Evolutionary conservation across 768 basidiomycete species (phyloP), one percentile per base, ranked within the genome.

Genomic region (Termitomyces titanicus): DNA sequence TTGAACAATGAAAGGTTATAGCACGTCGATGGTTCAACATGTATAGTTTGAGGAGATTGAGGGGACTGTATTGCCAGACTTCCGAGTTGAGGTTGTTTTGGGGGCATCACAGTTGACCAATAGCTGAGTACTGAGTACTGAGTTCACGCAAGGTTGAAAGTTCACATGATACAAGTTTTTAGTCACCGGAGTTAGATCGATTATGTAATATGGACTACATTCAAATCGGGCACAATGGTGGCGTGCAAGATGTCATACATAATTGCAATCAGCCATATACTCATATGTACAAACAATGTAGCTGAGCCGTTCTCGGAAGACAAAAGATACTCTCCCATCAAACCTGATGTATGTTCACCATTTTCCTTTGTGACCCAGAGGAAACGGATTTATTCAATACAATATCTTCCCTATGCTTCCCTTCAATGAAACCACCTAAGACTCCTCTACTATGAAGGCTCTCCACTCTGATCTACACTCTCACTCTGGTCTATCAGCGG

Each of bases 1-100:
- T 92, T 93, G 78, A 92, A 93, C 6, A 89, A 60, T 13, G 84
- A 85, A 29, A 92, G 77, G 64, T 92, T 78, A 55, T 84, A 78
- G 61, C 91, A 94, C 61, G 88, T 91, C 60, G 80, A 72, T 15
- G 84, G 71, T n/a, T 85, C 81, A 49, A 93, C 83, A 66, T 84
- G 82, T n/a, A 92, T 83, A 3, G 80, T 74, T 61, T 86, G 84
- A 29, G 84, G 77, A 27, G 79, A 72, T 47, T 76, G 66, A 27
- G 88, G 86, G 6, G 80, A 80, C 70, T 90, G 85, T 40, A 91
- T 68, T 8, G 86, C 85, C 34, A 84, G 75, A 63, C 86, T 89
- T 40, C 87, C 89, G 25, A 89, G 74, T 45, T 66, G 68, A 49
- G 82, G 85, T 54, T 70, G 72, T 51, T 66, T 74, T 33, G 72